phyloP scores from a whole-genome alignment of 306 rosid species.

The Rosa lucieae region DNA sequence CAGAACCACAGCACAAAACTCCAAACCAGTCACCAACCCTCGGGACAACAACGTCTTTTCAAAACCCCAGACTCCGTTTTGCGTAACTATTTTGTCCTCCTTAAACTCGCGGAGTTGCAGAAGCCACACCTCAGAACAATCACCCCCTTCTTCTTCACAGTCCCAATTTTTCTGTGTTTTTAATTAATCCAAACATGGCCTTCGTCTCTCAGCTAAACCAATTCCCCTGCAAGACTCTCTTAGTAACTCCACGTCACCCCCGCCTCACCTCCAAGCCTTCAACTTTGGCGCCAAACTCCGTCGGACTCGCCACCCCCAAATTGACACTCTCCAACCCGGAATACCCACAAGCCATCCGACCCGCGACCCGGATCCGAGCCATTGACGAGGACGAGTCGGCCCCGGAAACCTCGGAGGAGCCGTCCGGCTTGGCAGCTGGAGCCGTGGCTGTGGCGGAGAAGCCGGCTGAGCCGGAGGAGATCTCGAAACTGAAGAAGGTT shows the following conservation, averaged over 20 bases:
- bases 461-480: conserved; percentile 43
- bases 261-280: conserved; percentile 36
- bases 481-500: conserved; percentile 58
- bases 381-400: conserved; percentile 54
- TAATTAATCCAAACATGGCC: conserved; percentile 42
- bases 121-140: not conserved
- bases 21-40: not conserved
- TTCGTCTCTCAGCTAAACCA: conserved; percentile 50
- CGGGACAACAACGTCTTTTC: not conserved
- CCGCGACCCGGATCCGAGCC: conserved; percentile 34
- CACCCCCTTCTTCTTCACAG: not conserved
- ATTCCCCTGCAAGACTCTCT: conserved; percentile 42
- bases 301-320: conserved; percentile 22
- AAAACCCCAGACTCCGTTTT: not conserved
- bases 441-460: conserved; percentile 40
- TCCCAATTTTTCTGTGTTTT: not conserved
- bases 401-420: conserved; percentile 28
- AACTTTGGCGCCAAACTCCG: conserved; percentile 30
- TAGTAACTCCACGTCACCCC: conserved; percentile 27
- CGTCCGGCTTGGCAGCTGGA: conserved; percentile 26
- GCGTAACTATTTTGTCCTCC: not conserved
- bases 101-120: conserved; percentile 6
- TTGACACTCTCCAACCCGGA: conserved; percentile 21
- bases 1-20: not conserved
- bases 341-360: conserved; percentile 10